Conservation (phyloP, 75 land plant species). For the Chamaecyparis obtusa region DNA sequence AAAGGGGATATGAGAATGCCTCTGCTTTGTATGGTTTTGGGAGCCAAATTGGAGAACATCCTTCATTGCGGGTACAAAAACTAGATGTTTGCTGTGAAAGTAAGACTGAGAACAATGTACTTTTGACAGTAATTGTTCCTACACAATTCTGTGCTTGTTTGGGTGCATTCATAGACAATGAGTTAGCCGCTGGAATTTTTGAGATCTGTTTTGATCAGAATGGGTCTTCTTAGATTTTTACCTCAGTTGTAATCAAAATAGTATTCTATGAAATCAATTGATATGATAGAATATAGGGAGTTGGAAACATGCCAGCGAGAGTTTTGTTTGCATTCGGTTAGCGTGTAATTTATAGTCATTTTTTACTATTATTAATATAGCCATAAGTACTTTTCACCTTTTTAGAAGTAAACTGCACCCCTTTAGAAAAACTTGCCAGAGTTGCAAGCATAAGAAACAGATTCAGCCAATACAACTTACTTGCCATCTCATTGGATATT, state of each 20-base stretch:
- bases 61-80: no score
- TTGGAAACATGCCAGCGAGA: not conserved
- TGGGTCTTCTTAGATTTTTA: not conserved
- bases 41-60: no score
- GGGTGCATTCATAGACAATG: not conserved
- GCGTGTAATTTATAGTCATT: not conserved
- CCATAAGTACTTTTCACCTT: not conserved
- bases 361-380: not conserved
- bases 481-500: not conserved
- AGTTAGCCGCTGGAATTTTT: not conserved
- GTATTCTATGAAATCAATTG: not conserved
- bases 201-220: not conserved
- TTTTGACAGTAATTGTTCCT: no score
- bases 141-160: no score
- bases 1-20: no score
- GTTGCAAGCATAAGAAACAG: not conserved
- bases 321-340: not conserved
- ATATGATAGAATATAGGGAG: not conserved
- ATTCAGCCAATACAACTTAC: not conserved
- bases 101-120: no score
- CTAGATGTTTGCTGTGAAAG: no score
- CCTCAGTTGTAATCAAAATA: not conserved
- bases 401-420: not conserved
- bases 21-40: no score
- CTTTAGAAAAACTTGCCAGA: not conserved